These are phyloP conservation scores for Dendrobium huoshanense DNA, from an alignment of 106 monocot species.

Conservation along the genomic window DNA sequence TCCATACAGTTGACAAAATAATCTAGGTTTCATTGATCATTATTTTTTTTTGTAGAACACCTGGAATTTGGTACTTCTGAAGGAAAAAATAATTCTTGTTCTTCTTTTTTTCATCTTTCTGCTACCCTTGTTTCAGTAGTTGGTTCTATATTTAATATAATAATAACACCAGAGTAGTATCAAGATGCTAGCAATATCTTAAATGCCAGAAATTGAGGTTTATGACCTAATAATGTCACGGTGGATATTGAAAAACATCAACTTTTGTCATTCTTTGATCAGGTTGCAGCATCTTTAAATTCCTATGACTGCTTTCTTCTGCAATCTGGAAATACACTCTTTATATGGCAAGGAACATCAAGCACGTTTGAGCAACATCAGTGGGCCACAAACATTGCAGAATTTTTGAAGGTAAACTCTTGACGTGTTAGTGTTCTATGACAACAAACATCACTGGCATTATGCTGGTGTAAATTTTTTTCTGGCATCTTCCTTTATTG, in stretches of 20 bases:
- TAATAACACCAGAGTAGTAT: too few species aligned
- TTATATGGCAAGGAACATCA: conserved; percentile 52
- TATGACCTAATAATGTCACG: too few species aligned
- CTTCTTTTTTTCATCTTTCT: too few species aligned
- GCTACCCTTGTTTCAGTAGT: background rate
- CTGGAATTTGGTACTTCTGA: too few species aligned
- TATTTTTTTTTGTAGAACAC: too few species aligned
- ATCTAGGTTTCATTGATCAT: too few species aligned
- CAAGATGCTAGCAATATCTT: too few species aligned
- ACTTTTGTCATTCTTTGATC: conserved; percentile 2
- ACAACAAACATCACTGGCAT: background rate
- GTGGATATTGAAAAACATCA: background rate
- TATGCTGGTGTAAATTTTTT: background rate
- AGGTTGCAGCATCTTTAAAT: conserved; percentile 45
- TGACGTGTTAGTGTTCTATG: background rate
- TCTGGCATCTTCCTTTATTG: background rate
- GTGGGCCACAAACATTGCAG: conserved; percentile 50
- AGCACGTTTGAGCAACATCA: conserved; percentile 54
- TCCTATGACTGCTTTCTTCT: conserved; percentile 49
- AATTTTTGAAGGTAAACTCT: conserved; percentile 50
- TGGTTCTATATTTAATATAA: background rate
- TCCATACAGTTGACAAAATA: too few species aligned
- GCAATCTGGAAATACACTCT: conserved; percentile 58
- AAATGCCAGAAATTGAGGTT: too few species aligned
- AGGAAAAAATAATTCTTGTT: too few species aligned